Evolutionary conservation across 441 rosid species (phyloP), one percentile per base, ranked within the genome.

Genomic region (Bruguiera hainesii): DNA sequence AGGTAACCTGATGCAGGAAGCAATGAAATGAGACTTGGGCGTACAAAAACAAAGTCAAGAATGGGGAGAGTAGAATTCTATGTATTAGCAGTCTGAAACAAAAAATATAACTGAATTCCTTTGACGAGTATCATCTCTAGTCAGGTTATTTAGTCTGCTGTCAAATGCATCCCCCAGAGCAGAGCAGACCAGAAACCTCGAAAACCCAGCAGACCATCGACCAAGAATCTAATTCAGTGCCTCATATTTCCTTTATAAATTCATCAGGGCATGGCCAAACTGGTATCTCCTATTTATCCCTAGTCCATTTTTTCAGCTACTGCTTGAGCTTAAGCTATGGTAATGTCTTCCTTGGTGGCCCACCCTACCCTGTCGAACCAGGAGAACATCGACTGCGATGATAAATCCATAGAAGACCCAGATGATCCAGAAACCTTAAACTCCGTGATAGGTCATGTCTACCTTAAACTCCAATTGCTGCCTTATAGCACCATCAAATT

Each of bases 401-500:
- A 23, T 20, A 60, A 31, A 11, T 60, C 21, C 4, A 29, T n/a
- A 0, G 81, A 74, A 52, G 78, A 73, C 2, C 67, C 71, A n/a
- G 77, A 78, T 25, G 78, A 69, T 6, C 53, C 29, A 37, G 79
- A 70, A 60, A 50, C 55, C 52, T 26, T 25, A 2, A 68, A 61
- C 28, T 4, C 10, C 1, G 80, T 78, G 1, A 74, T 79, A 1
- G 82, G 73, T 66, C 85, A 79, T 74, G 62, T 85, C 63, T 25
- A 28, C 66, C 10, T 87, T n/a, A 79, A 70, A 65, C 85, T 5
- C 30, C 21, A 1, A n/a, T 6, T 51, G 23, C 23, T 21, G 23
- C 56, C 56, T n/a, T 51, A 9, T 28, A 4, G 23, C 23, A 19
- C 56, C 25, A 6, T 16, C 21, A 19, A 6, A 51, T 19, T 6